These are phyloP conservation scores for Geranium rotundifolium DNA, from an alignment of 345 rosid species.

Conservation along the genomic window DNA sequence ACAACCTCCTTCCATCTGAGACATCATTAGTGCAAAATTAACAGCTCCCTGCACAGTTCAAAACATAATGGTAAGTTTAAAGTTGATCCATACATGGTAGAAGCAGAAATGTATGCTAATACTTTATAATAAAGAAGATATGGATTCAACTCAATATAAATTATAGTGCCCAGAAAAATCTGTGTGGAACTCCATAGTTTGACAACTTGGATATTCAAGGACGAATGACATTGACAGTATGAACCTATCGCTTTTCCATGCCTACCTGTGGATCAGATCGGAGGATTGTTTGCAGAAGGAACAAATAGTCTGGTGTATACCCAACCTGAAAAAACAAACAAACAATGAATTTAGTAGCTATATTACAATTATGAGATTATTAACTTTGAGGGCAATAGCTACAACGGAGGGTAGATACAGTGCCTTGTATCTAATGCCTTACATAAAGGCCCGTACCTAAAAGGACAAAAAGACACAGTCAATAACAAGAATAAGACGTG, in stretches of 20 bases:
- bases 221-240: neutral
- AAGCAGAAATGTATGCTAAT: neutral
- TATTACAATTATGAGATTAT: too few relatives aligned
- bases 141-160: neutral
- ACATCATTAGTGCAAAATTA: slow-evolving; percentile 96
- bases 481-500: too few relatives aligned
- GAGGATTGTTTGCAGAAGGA: slow-evolving; percentile 95
- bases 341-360: neutral
- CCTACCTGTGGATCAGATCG: slow-evolving; percentile 93
- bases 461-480: too few relatives aligned
- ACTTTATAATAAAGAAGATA: neutral
- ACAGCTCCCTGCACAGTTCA: slow-evolving; percentile 65
- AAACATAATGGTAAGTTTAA: slow-evolving; percentile 8
- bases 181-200: neutral
- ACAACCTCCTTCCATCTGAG: slow-evolving; percentile 98
- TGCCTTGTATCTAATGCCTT: too few relatives aligned
- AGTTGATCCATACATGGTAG: neutral
- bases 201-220: neutral
- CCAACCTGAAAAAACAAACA: slow-evolving; percentile 53
- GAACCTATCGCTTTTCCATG: slow-evolving; percentile 1
- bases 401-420: too few relatives aligned
- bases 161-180: neutral
- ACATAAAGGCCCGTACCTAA: too few relatives aligned
- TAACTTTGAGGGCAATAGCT: too few relatives aligned
- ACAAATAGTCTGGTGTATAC: slow-evolving; percentile 88